phyloP scores from a whole-genome alignment of 2,329 filamentous ascomycete genomes.

The Colletotrichum falcatum region DNA sequence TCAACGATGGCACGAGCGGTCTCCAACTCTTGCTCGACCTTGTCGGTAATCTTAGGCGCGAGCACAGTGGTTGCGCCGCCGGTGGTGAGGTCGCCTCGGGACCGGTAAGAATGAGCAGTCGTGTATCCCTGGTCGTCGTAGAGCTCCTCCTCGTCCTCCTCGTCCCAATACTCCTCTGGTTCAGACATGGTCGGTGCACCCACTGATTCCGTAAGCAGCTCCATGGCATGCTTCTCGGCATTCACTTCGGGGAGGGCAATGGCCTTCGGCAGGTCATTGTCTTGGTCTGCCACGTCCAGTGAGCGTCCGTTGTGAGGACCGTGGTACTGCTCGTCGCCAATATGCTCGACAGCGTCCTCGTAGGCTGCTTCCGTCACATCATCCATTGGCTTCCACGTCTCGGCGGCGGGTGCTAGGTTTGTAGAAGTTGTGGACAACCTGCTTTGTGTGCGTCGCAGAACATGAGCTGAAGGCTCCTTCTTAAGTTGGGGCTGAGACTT shows the following conservation, averaged over 20 bases:
- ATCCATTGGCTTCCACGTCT: conserved; percentile 45
- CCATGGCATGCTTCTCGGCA: conserved; percentile 14
- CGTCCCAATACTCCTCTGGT: conserved; percentile 81
- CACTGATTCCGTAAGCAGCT: conserved; percentile 29
- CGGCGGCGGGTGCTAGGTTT: conserved; percentile 1
- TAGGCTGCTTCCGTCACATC: conserved; percentile 57
- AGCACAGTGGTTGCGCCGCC: conserved; percentile 69
- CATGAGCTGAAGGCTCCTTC: conserved; percentile 50
- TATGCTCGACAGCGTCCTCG: conserved; percentile 59
- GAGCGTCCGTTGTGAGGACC: conserved; percentile 26
- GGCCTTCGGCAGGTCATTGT: conserved; percentile 18
- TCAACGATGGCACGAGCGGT: conserved; percentile 74
- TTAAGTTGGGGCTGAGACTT: conserved; percentile 67
- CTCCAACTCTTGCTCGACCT: conserved; percentile 79
- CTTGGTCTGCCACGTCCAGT: conserved; percentile 23
- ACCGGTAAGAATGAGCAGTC: conserved; percentile 80
- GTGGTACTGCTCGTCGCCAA: conserved; percentile 45
- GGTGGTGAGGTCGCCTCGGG: conserved; percentile 74
- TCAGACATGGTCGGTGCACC: conserved; percentile 47
- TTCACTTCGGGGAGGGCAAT: conserved; percentile 14
- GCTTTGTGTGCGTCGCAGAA: conserved; percentile 59
- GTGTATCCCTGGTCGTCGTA: conserved; percentile 78
- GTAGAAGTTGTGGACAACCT: conserved; percentile 47
- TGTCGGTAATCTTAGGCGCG: conserved; percentile 77
- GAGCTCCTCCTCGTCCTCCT: conserved; percentile 74